phyloP scores from a whole-genome alignment of 2,329 filamentous ascomycete species.

The Biscogniauxia mediterranea region DNA sequence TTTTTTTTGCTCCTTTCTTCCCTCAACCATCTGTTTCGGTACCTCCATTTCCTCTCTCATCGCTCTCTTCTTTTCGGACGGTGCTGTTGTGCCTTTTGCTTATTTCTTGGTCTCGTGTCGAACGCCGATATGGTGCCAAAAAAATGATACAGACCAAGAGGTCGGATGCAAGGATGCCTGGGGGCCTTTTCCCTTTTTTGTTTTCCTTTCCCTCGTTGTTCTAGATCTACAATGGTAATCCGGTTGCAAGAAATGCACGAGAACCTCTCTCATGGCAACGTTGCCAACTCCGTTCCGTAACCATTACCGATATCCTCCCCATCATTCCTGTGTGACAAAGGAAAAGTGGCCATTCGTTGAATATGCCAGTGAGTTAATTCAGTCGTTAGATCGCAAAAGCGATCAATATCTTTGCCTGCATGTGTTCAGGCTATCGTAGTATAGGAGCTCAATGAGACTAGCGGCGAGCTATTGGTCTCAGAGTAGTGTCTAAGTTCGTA shows the following conservation, averaged over 20 bases:
- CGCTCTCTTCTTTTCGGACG: background rate
- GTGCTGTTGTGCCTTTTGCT: slow-evolving; percentile 4
- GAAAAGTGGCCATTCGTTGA: background rate
- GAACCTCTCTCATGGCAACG: background rate
- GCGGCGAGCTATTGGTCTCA: background rate
- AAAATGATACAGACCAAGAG: slow-evolving; percentile 4
- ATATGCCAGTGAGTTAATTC: background rate
- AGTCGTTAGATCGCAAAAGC: background rate
- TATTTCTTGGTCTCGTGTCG: slow-evolving; percentile 1
- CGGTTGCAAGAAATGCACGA: slow-evolving; percentile 12
- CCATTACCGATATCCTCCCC: background rate
- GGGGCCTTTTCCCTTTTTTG: background rate
- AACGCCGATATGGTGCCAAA: background rate
- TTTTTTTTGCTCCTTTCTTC: slow-evolving; percentile 11
- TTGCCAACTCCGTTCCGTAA: background rate
- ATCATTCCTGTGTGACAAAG: background rate
- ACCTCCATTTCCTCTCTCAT: background rate
- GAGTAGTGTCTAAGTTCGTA: background rate
- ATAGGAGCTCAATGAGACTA: background rate
- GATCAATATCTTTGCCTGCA: background rate
- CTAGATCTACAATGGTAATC: slow-evolving; percentile 21
- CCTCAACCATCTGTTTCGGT: background rate
- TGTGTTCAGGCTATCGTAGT: background rate
- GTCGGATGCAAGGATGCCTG: background rate
- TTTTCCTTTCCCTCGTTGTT: slow-evolving; percentile 10